Base-by-base conservation (phyloP, 805 yeast genomes). In the Kodamaea kaohsiungensis region DNA sequence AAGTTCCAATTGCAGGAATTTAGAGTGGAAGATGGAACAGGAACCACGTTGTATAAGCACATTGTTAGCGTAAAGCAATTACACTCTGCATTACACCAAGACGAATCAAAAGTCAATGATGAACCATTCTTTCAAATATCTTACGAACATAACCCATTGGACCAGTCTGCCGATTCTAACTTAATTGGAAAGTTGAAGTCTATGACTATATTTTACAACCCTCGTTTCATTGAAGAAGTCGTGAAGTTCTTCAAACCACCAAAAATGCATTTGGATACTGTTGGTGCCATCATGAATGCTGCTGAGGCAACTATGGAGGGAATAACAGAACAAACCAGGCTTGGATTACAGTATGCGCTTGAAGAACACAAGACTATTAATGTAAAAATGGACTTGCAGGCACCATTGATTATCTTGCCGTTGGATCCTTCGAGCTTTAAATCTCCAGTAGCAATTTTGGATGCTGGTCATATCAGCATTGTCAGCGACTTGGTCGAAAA, bases 261-360 rank as follows among this genome's bases (percentile, higher is more conserved):
- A 17, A 85, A 84, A 55, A 84, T 84, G 25, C 96, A 92, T 61
- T 76, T 86, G 53, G 96, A 92, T 63, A 91, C 98, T 0, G 84
- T 95, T 18, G 93, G 91, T 38, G 95, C 95, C 8, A 83, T 96
- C 22, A 83, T 95, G 83, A 87, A 84, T 68, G 98, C 97, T 1
- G 99, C 99, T 0, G 97, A 92, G 57, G 89, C 92, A 0, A 92
- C 97, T 0, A 88, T 95, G 54, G 97, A 91, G 64, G 98, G 96
- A 1, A 76, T 95, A 58, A 86, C 98, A 0, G 78, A 86, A 22
- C 97, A 91, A 66, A 95, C 98, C 0, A 78, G 97, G 63, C 80
- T 95, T 57, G 98, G 98, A 0, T 78, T 95, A 17, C 96, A 93
- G 70, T 91, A 95, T 60, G 95, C 97, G 0, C 78, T 96, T 61